phyloP scores from a whole-genome alignment of 352 stramenopile genomes.

The Phytophthora pseudosyringae region DNA sequence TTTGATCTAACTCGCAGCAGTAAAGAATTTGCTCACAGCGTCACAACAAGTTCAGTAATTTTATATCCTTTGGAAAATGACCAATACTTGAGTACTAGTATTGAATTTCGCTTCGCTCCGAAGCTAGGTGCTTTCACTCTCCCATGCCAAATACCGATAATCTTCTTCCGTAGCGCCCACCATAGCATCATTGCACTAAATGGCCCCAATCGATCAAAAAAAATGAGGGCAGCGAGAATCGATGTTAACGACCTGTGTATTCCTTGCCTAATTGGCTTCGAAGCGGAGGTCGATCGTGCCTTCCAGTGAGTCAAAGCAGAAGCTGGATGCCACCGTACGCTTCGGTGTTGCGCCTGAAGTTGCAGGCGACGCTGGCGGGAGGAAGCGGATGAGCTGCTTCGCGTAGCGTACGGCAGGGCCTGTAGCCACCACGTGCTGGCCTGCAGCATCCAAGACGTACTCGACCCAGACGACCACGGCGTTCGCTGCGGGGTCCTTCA shows the following conservation, averaged over 20 bases:
- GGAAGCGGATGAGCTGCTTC: constrained; percentile 84
- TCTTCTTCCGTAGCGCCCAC: no score
- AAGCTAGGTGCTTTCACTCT: no score
- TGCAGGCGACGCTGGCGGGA: constrained; percentile 28
- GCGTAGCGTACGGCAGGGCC: constrained; percentile 61
- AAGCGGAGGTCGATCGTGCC: constrained; percentile 66
- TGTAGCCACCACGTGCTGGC: constrained; percentile 53
- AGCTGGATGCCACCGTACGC: constrained; percentile 39
- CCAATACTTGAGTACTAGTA: no score
- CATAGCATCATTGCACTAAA: no score
- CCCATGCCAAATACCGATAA: no score
- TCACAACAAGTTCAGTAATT: no score
- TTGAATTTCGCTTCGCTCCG: no score
- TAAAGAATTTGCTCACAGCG: no score
- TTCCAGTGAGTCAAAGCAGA: constrained; percentile 65
- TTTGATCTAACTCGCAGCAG: no score
- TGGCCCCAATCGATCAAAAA: no score
- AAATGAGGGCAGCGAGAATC: neutral
- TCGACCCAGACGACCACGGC: constrained; percentile 81
- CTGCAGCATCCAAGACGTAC: constrained; percentile 56
- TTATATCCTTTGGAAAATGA: no score
- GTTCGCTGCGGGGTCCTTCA: constrained; percentile 41
- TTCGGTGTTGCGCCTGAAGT: neutral
- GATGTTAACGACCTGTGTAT: constrained; percentile 11
- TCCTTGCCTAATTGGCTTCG: constrained; percentile 28